phyloP scores from a whole-genome alignment of 148 eudicot genomes.

The Rhododendron vialii region DNA sequence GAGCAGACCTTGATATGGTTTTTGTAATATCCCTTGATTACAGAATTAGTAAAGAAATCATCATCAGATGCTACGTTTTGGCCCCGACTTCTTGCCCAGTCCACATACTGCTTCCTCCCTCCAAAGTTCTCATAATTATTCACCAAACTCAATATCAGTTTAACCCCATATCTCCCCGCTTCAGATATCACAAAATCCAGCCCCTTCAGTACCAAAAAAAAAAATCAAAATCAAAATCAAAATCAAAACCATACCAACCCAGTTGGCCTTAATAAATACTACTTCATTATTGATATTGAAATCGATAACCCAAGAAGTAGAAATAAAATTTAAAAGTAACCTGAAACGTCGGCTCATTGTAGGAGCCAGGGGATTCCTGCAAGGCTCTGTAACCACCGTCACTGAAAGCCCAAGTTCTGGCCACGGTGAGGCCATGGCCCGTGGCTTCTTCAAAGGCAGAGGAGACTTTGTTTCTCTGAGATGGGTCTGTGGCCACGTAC shows the following conservation, averaged over 20 bases:
- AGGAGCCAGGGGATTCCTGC: conserved; percentile 63
- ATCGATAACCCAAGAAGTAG: not conserved
- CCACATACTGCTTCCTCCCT: conserved; percentile 63
- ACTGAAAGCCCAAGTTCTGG: conserved; percentile 71
- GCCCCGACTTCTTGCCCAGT: conserved; percentile 64
- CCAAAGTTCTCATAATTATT: conserved; percentile 53
- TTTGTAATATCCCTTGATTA: conserved; percentile 53
- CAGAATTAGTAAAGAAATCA: conserved; percentile 55
- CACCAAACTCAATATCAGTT: conserved; percentile 49
- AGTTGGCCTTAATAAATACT: not conserved
- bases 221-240: not conserved
- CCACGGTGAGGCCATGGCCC: conserved; percentile 40
- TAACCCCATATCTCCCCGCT: conserved; percentile 57
- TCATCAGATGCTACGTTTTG: conserved; percentile 45
- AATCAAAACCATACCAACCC: not conserved
- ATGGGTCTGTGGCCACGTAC: conserved; percentile 44
- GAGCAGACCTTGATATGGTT: conserved; percentile 53
- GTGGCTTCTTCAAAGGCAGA: conserved; percentile 42
- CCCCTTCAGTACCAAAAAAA: conserved; percentile 31
- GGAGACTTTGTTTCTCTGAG: conserved; percentile 38
- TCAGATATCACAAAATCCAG: conserved; percentile 67
- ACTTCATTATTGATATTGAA: no score
- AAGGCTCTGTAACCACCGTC: conserved; percentile 58
- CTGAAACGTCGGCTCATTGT: conserved; percentile 59
- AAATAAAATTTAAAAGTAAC: conserved; percentile 13